These are phyloP conservation scores for Blastocystis sp. DNA, from an alignment of 352 stramenopile species.

Conservation along the genomic window DNA sequence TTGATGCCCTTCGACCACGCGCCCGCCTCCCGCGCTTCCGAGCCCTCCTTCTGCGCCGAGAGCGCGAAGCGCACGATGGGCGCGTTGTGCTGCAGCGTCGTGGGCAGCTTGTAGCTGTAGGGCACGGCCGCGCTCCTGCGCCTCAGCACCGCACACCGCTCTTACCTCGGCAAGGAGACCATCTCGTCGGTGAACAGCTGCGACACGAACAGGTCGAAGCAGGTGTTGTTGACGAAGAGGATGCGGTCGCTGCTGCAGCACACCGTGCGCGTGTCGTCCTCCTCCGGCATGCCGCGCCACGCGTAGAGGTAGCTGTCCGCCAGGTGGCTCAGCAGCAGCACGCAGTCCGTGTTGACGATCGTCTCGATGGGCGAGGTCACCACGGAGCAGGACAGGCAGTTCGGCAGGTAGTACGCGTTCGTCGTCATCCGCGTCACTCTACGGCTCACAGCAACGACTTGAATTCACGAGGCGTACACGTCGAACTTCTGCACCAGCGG, in stretches of 20 bases:
- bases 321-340: conserved; percentile 22
- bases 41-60: not conserved
- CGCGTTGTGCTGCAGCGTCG: conserved; percentile 14
- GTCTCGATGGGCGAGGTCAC: conserved; percentile 21
- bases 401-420: conserved; percentile 46
- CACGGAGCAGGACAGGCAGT: conserved; percentile 22
- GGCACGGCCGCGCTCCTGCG: not conserved
- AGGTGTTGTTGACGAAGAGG: conserved; percentile 54
- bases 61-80: conserved; percentile 48
- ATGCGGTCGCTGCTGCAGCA: conserved; percentile 42
- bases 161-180: not conserved
- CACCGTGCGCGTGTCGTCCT: not conserved
- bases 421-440: conserved; percentile 8
- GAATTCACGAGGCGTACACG: conserved; percentile 2
- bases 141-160: not conserved
- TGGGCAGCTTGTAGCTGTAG: conserved; percentile 47
- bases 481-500: conserved; percentile 58
- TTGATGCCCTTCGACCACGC: conserved; percentile 67
- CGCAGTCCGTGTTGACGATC: conserved; percentile 46
- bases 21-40: not conserved
- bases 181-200: conserved; percentile 55
- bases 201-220: conserved; percentile 54
- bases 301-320: conserved; percentile 32
- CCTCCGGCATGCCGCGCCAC: not conserved
- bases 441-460: not conserved